A percentile compares a stretch with the other conserved stretches of the same genome.
These are phyloP conservation scores for Physaria fendleri DNA, from an alignment of 345 rosid genomes.

Conservation along the genomic window DNA sequence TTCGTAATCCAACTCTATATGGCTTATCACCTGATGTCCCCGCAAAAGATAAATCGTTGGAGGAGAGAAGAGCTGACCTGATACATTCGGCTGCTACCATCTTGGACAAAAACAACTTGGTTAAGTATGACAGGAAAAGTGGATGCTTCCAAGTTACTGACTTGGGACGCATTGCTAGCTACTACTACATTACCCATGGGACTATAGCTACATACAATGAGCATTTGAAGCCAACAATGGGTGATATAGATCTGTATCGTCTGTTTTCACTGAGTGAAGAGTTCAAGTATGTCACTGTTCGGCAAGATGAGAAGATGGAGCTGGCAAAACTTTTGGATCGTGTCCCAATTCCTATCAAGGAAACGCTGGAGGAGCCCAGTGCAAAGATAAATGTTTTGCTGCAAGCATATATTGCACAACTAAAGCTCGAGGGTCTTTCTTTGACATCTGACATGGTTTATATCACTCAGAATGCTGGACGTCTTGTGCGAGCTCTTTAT, in stretches of 20 bases:
- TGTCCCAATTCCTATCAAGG: slow-evolving; percentile 86
- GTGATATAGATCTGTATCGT: slow-evolving; percentile 67
- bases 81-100: slow-evolving; percentile 51
- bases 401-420: slow-evolving; percentile 79
- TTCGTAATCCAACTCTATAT: slow-evolving; percentile 73
- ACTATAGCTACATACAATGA: slow-evolving; percentile 77
- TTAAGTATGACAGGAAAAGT: slow-evolving; percentile 75
- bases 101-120: slow-evolving; percentile 77
- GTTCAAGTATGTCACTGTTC: slow-evolving; percentile 78
- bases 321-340: slow-evolving; percentile 75
- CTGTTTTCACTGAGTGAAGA: slow-evolving; percentile 86
- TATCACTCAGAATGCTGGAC: slow-evolving; percentile 88
- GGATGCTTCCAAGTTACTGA: slow-evolving; percentile 89
- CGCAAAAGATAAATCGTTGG: slow-evolving; percentile 47
- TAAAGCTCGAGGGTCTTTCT: slow-evolving; percentile 85
- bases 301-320: slow-evolving; percentile 96
- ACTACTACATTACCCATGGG: slow-evolving; percentile 72
- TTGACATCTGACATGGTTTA: slow-evolving; percentile 82
- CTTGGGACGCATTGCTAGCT: slow-evolving; percentile 94
- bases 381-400: slow-evolving; percentile 88
- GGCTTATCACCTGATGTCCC: slow-evolving; percentile 70
- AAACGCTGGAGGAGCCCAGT: slow-evolving; percentile 79
- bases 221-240: slow-evolving; percentile 88
- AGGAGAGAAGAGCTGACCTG: slow-evolving; percentile 91
- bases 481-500: slow-evolving; percentile 76